Base-by-base conservation (phyloP, 768 basidiomycete species). In the Hydnomerulius pinastri region DNA sequence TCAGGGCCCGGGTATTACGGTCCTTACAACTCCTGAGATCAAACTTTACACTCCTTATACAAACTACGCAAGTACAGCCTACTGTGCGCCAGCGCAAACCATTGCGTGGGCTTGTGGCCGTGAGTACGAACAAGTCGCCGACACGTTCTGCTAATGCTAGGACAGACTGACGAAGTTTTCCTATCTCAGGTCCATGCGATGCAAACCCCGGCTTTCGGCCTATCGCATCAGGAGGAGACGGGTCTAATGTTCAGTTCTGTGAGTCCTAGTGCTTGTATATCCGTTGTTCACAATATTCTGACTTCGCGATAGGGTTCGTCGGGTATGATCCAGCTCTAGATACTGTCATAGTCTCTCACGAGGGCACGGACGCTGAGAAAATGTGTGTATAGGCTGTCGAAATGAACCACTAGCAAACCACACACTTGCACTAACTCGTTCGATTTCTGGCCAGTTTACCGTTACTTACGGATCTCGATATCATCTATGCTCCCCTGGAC, bases 41-140 rank as follows among this genome's bases (percentile, higher is more conserved):
- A 53, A 65, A 4, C 41, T 64, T 8, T 81, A 73, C 66, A 73
- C 58, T 36, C 73, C 79, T 2, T 80, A 71, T 65, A 71, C 75
- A 5, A 68, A 62, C 51, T 79, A 75, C 55, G 76, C 80, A 1
- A 70, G 72, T 36, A 66, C 77, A 4, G 77, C 69, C 6, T 76
- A 77, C 57, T 82, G 80, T 50, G 32, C 59, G 17, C 67, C 77
- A 3, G 57, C 70, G 10, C 33, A 59, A 23, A 75, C 73, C 17
- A 51, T 72, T 35, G 65, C 66, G 10, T 80, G 79, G 77, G 68
- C 68, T 27, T 81, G 79, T 63, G 80, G 80, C 59, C 57, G 78
- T 76, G 50, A 55, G 68, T 62, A 45, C 24, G 45, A 28, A 6
- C 29, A 12, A 12, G 12, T 17, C 23, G 10, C 11, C 28, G 25